A percentile compares a stretch with the other conserved stretches of the same genome.
These are phyloP conservation scores for rapeseed (Brassica napus) DNA, from an alignment of 345 rosid species.

Conservation along the genomic window DNA sequence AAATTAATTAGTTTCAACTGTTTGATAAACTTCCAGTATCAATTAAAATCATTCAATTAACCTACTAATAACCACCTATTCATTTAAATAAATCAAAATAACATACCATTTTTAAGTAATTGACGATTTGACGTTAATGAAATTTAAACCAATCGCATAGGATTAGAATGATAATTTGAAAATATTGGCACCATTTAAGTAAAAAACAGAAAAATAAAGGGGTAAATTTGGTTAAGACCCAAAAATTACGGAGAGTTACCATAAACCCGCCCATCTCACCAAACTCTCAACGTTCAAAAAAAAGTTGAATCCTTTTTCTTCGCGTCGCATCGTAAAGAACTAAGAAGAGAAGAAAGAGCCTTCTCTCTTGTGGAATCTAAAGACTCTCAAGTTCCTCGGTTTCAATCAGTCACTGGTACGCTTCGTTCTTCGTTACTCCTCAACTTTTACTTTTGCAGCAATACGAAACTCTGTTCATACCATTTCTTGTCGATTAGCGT, in stretches of 20 bases:
- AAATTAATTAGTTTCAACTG: background rate
- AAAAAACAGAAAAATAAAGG: background rate
- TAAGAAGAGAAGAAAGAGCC: conserved; percentile 4
- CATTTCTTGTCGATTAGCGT: conserved; percentile 4
- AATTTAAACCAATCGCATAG: background rate
- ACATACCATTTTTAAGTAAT: background rate
- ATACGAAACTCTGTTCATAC: background rate
- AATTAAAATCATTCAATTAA: background rate
- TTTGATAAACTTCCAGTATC: background rate
- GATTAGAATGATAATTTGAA: background rate
- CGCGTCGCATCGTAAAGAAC: conserved; percentile 20
- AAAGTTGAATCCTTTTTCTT: conserved; percentile 19
- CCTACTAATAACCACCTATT: background rate
- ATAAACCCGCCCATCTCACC: conserved; percentile 41
- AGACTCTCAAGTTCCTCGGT: background rate
- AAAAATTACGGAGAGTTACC: conserved; percentile 25
- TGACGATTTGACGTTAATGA: no score
- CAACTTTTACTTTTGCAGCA: conserved; percentile 3
- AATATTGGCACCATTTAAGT: background rate
- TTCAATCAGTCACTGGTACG: conserved; percentile 25
- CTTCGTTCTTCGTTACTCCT: conserved; percentile 13
- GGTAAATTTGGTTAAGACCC: conserved; percentile 20
- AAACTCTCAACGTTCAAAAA: conserved; percentile 38
- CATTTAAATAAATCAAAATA: background rate
- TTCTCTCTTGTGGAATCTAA: background rate